These are phyloP conservation scores for Purpureocillium takamizusanense DNA, from an alignment of 2,329 filamentous ascomycete species.

Conservation along the genomic window DNA sequence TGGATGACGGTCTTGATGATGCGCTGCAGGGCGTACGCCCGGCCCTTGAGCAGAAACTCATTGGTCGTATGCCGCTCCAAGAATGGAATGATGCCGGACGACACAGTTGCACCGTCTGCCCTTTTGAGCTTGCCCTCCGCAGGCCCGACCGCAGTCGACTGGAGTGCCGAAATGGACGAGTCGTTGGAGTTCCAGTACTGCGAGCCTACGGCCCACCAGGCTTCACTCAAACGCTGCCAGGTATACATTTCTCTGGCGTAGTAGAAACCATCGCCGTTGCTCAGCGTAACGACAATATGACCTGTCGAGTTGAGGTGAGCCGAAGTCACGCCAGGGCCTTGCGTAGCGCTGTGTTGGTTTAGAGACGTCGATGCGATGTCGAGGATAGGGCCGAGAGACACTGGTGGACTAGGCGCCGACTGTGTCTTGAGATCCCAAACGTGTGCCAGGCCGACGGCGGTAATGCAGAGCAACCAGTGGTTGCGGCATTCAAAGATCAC, in stretches of 20 bases:
- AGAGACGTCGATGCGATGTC: slow-evolving; percentile 78
- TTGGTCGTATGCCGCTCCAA: slow-evolving; percentile 92
- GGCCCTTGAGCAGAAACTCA: slow-evolving; percentile 82
- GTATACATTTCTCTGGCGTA: slow-evolving; percentile 79
- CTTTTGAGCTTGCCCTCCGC: slow-evolving; percentile 34
- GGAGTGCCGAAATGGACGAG: slow-evolving; percentile 73
- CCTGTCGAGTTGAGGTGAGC: slow-evolving; percentile 86
- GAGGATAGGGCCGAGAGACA: slow-evolving; percentile 80
- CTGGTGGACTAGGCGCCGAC: slow-evolving; percentile 76
- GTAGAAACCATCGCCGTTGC: slow-evolving; percentile 87
- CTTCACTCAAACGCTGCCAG: slow-evolving; percentile 93
- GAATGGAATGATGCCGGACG: slow-evolving; percentile 85
- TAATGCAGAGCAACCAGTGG: slow-evolving; percentile 84
- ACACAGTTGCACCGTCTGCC: slow-evolving; percentile 50
- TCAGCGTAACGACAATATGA: slow-evolving; percentile 78
- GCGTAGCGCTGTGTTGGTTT: slow-evolving; percentile 64
- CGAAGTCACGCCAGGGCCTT: slow-evolving; percentile 77
- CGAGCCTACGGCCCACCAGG: slow-evolving; percentile 96
- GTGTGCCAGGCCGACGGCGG: slow-evolving; percentile 78
- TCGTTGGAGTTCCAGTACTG: slow-evolving; percentile 99
- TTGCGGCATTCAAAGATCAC: slow-evolving; percentile 88
- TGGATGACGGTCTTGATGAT: slow-evolving; percentile 84
- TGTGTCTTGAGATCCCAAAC: slow-evolving; percentile 88
- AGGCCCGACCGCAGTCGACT: slow-evolving; percentile 58
- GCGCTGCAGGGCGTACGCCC: slow-evolving; percentile 83